Base-by-base conservation (phyloP, 1,139 yeast genomes). In the Nakaseomyces glabratus region DNA sequence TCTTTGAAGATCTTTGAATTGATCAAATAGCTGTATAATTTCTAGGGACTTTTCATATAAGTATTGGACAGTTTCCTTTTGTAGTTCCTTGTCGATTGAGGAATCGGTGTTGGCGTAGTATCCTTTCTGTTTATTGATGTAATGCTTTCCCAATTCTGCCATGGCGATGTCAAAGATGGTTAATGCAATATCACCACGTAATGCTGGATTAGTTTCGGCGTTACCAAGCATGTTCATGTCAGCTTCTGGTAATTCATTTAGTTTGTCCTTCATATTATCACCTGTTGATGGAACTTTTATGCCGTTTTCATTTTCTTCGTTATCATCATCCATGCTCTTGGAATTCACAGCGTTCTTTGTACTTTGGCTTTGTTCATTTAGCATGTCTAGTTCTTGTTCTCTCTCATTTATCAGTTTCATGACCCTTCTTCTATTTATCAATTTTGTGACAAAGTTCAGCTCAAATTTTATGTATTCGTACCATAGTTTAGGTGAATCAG, bases 201-300 rank as follows among this genome's bases (percentile, higher is more conserved):
- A 66, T 0, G 94, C 96, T 6, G 96, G 95, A 51, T 86, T 88
- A 17, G 85, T 75, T 35, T 81, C 90, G 10, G 82, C 78, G 45
- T 78, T 77, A 23, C 96, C 96, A 44, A 88, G 65, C 71, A 84
- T 78, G 46, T 76, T 78, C 68, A 85, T 71, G 53, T 86, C 93
- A 12, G 88, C 85, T 46, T 85, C 95, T 0, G 96, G 96, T 45
- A 86, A 66, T 37, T 72, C 69, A 41, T 76, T 76, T 49, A 84
- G 65, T 48, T 77, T 77, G 36, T 71, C 76, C 46, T 74, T 74
- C 57, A 77, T 51, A 13, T 67, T 69, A 35, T 73, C 80, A 31
- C 64, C 66, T 24, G 69, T 68, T 4, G 60, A 51, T 7, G 81
- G 76, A 18, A 74, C 60, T 33, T 63, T 66, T 20, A 75, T 68